Evolutionary conservation across 176 grass and related monocot genomes (phyloP).

Genomic region (Alopecurus myosuroides): DNA sequence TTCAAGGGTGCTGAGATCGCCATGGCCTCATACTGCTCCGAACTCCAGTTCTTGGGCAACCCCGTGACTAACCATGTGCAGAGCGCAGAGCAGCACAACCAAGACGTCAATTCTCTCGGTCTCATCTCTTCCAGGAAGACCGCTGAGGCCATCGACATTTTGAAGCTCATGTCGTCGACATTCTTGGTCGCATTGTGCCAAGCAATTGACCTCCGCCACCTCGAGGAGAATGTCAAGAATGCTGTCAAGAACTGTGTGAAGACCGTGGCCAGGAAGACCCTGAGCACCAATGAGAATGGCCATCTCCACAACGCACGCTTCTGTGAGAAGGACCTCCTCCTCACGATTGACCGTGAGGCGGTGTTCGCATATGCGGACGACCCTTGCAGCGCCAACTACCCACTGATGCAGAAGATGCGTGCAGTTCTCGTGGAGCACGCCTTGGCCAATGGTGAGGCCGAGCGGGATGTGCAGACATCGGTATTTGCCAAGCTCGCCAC

Average conservation of each 20-base stretch:
- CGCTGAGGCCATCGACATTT: constrained; percentile 69
- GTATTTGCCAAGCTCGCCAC: constrained; percentile 69
- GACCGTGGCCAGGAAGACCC: constrained; percentile 50
- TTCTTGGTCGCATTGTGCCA: constrained; percentile 76
- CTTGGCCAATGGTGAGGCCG: constrained; percentile 50
- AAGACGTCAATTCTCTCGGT: constrained; percentile 90
- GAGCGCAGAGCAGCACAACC: constrained; percentile 96
- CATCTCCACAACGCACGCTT: constrained; percentile 56
- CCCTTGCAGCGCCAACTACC: constrained; percentile 65
- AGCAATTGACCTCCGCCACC: constrained; percentile 67
- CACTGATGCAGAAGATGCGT: constrained; percentile 72
- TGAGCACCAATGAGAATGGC: constrained; percentile 34
- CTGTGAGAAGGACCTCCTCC: constrained; percentile 68
- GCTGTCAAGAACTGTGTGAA: constrained; percentile 55
- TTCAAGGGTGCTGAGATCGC: constrained; percentile 94
- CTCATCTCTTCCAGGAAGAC: constrained; percentile 89
- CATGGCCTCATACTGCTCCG: constrained; percentile 90
- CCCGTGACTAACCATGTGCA: constrained; percentile 91
- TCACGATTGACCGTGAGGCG: constrained; percentile 55
- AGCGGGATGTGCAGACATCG: constrained; percentile 43
- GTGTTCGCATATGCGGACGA: constrained; percentile 71
- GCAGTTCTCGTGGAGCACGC: constrained; percentile 60
- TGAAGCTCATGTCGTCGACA: constrained; percentile 94
- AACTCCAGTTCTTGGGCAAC: constrained; percentile 89
- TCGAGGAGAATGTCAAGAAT: constrained; percentile 71